Conservation (phyloP, 1,284 basidiomycete species). For the Ceratobasidium sp. region DNA sequence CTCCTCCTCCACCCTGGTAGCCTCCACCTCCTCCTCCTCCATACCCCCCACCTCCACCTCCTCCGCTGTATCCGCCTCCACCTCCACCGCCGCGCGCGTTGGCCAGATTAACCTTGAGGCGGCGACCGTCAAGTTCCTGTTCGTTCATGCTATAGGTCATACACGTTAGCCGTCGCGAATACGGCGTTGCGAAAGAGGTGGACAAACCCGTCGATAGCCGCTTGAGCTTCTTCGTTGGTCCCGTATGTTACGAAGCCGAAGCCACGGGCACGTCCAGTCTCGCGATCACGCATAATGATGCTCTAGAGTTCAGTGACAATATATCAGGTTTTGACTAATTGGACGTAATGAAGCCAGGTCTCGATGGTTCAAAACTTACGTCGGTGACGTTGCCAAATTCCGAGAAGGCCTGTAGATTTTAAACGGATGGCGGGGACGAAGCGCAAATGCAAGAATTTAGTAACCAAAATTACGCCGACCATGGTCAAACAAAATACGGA, state of each 20-base stretch:
- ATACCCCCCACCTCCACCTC: constrained; percentile 40
- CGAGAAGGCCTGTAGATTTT: constrained; percentile 13
- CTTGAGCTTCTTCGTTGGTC: constrained; percentile 85
- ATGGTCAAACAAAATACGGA: constrained; percentile 7
- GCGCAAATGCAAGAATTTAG: background rate
- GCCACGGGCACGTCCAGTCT: constrained; percentile 94
- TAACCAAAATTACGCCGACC: background rate
- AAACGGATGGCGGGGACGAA: background rate
- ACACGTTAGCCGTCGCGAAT: background rate
- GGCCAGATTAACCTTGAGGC: constrained; percentile 94
- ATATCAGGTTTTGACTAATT: background rate
- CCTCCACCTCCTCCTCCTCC: too few relatives aligned
- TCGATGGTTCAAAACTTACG: constrained; percentile 39
- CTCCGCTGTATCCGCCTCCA: constrained; percentile 51
- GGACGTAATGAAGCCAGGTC: background rate
- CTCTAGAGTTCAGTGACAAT: constrained; percentile 60
- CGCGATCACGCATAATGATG: constrained; percentile 97
- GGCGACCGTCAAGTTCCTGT: constrained; percentile 91
- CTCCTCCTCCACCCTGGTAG: constrained; percentile 53
- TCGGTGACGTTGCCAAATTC: constrained; percentile 33
- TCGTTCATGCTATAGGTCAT: constrained; percentile 72
- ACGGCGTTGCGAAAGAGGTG: too few relatives aligned
- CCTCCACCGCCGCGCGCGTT: constrained; percentile 58
- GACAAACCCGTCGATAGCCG: constrained; percentile 74
- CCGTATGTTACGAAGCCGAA: constrained; percentile 99